Base-by-base conservation (phyloP, 2,329 filamentous ascomycete species). In the Amesomyces nigricolor region DNA sequence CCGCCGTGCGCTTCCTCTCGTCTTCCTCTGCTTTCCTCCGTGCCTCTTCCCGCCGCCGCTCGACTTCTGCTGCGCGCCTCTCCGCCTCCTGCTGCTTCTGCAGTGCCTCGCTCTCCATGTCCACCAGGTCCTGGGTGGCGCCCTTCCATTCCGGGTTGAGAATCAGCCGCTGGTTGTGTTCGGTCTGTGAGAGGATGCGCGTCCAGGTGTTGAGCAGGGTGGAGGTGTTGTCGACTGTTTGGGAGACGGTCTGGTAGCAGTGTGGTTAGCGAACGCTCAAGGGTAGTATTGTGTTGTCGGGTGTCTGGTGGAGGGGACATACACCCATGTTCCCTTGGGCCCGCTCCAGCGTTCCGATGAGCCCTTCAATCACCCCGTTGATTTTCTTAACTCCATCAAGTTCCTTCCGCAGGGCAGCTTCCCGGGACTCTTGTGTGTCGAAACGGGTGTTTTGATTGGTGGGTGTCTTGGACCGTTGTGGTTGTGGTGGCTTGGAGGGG, bases 171-270 rank as follows among this genome's bases (percentile, higher is more conserved):
- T 97, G 91, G 68, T 95, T 97, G 72, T 99, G 94, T 72, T 99
- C 94, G 4, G 94, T 96, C 71, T 99, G 94, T 6, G 90, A 94
- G 11, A 99, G 81, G 62, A 99, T 96, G 51, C 91, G 86, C 8
- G 91, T 95, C 92, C 92, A 99, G 14, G 91, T 95, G 65, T 95
- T 91, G 32, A 99, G 83, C 13, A 99, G 81, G 1, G 88, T 88
- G 13, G 91, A 95, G 3, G 94, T 91, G 53, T 91, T 92, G 62
- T 81, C 81, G 42, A 97, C 91, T 3, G 94, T 96, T 59, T 81
- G 81, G 52, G 87, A 87, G 37, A 97, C 91, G 22, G 87, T 95
- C 88, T 89, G 50, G 5, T 8, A 47, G 17, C 6, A 42, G 2
- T 2, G 16, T 13, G 38, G 53, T 63, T 29, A 56, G 64, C 46